A percentile compares a stretch with the other conserved stretches of the same genome.
Evolutionary conservation across 306 rosid genomes (phyloP).

Genomic region (Trichosanthes cucumerina): DNA sequence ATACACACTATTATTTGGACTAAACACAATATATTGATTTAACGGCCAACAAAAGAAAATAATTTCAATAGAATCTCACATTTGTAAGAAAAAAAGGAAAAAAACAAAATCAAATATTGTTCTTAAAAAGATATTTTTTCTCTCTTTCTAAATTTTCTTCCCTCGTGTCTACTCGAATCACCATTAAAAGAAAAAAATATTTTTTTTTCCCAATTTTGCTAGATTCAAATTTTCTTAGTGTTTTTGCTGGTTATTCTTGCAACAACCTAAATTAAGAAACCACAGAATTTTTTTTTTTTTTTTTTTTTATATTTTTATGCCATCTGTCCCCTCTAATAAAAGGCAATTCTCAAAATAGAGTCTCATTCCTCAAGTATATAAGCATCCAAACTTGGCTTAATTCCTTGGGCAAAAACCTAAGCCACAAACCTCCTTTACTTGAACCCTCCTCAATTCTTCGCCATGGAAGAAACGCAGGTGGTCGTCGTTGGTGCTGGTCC

Average conservation of each 20-base stretch:
- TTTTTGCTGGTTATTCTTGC: not conserved
- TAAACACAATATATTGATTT: no score
- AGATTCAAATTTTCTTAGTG: not conserved
- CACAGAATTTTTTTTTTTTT: not conserved
- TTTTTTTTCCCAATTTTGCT: not conserved
- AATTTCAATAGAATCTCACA: not conserved
- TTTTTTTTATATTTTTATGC: not conserved
- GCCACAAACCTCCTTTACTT: not conserved
- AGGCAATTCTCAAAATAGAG: not conserved
- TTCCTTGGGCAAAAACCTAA: not conserved
- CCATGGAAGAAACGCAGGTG: constrained; percentile 33
- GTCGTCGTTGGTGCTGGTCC: constrained; percentile 59
- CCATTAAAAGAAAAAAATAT: no score
- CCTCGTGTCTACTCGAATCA: not conserved
- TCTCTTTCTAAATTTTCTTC: not conserved
- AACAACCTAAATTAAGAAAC: not conserved
- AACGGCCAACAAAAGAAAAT: no score
- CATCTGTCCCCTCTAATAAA: not conserved
- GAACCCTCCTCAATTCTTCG: not conserved
- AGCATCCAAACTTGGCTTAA: not conserved
- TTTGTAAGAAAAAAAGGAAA: not conserved
- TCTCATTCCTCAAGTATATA: not conserved
- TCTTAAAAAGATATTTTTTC: not conserved
- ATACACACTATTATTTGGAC: no score
- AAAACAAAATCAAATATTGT: no score